A percentile compares a stretch with the other conserved stretches of the same genome.
phyloP scores from a whole-genome alignment of 805 yeast genomes.

The Lachancea sp. region DNA sequence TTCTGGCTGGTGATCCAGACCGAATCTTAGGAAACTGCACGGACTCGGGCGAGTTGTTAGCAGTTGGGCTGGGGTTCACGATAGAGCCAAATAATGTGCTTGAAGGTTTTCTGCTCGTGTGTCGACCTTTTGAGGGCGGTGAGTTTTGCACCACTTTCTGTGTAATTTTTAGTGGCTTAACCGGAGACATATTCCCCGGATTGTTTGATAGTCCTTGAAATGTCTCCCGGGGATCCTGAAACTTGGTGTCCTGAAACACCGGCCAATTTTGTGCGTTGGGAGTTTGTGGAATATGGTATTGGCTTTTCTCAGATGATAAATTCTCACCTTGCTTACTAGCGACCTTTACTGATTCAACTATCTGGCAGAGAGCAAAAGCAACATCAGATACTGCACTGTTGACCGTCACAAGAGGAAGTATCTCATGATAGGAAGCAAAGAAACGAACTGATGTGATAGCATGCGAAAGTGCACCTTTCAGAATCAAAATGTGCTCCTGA shows the following conservation, averaged over 20 bases:
- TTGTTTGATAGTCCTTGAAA: constrained; percentile 1
- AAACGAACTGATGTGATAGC: constrained; percentile 73
- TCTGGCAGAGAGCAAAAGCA: constrained; percentile 57
- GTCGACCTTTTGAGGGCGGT: constrained; percentile 4
- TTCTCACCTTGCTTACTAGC: not conserved
- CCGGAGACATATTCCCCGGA: constrained; percentile 36
- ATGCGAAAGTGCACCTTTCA: constrained; percentile 66
- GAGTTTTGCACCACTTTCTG: constrained; percentile 36
- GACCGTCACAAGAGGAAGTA: constrained; percentile 64
- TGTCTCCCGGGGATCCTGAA: constrained; percentile 1
- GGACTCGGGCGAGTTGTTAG: constrained; percentile 1
- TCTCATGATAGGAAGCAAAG: constrained; percentile 52
- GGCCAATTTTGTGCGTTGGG: not conserved
- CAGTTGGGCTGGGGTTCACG: constrained; percentile 11
- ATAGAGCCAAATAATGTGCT: constrained; percentile 22
- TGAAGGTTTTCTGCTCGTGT: constrained; percentile 22
- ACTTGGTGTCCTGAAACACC: not conserved
- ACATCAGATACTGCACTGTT: constrained; percentile 74
- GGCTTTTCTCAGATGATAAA: not conserved
- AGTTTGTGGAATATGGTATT: constrained; percentile 2
- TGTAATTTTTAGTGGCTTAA: constrained; percentile 64
- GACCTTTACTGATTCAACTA: constrained; percentile 45
- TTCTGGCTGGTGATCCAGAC: not conserved
- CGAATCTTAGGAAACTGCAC: not conserved
- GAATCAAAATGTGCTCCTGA: constrained; percentile 40